phyloP scores from a whole-genome alignment of 164 flowering plant genomes.

The Pachysandra terminalis region DNA sequence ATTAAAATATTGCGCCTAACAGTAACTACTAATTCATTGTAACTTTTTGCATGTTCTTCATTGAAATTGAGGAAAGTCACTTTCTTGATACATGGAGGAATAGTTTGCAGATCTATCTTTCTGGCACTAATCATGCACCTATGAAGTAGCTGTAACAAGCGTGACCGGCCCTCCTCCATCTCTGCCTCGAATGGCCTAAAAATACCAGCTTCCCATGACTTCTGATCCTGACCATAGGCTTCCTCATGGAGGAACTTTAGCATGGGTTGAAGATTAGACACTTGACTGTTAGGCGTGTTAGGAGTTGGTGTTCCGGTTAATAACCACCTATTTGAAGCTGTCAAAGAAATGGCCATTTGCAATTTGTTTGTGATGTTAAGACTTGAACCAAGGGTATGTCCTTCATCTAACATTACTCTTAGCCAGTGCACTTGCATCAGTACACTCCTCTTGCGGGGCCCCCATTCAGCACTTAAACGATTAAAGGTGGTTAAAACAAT shows the following conservation, averaged over 20 bases:
- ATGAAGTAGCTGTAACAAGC: slow-evolving; percentile 61
- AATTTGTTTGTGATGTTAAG: slow-evolving; percentile 85
- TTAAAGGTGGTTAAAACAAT: slow-evolving; percentile 87
- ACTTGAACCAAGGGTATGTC: slow-evolving; percentile 97
- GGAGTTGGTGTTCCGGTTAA: slow-evolving; percentile 97
- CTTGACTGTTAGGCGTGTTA: slow-evolving; percentile 85
- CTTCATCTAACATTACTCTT: slow-evolving; percentile 91
- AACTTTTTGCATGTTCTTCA: slow-evolving; percentile 81
- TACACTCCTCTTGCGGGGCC: slow-evolving; percentile 61
- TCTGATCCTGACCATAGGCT: slow-evolving; percentile 74
- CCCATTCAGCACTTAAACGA: slow-evolving; percentile 95
- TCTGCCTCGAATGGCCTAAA: slow-evolving; percentile 90
- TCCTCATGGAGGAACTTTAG: slow-evolving; percentile 88
- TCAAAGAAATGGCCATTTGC: slow-evolving; percentile 81
- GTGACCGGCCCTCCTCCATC: slow-evolving; percentile 85
- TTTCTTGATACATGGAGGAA: slow-evolving; percentile 93
- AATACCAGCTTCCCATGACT: slow-evolving; percentile 88
- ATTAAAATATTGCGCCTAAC: slow-evolving; percentile 84
- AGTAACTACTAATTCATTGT: slow-evolving; percentile 92
- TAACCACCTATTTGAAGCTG: slow-evolving; percentile 79
- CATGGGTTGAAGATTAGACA: slow-evolving; percentile 89
- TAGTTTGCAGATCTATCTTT: slow-evolving; percentile 66
- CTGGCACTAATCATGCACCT: slow-evolving; percentile 98
- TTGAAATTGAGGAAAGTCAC: slow-evolving; percentile 63
- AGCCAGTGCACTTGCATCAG: slow-evolving; percentile 94